Percentiles rank a stretch among this genome's conserved stretches.
Evolutionary conservation across 2,329 filamentous ascomycete species (phyloP).

Genomic region (Cryphonectria radicalis): DNA sequence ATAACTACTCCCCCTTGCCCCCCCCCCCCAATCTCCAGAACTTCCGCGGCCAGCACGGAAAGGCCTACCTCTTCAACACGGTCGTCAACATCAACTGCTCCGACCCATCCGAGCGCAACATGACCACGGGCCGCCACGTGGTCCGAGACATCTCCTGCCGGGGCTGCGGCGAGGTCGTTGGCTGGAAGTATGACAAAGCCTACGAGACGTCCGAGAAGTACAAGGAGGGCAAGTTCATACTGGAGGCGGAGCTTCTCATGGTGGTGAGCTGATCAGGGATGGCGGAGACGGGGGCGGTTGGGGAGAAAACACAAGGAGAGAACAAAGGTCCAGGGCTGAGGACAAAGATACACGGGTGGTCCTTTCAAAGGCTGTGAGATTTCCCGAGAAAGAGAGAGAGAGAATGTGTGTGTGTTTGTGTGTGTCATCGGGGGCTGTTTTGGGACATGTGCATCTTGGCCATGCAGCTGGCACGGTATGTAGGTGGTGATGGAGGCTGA

Average conservation of each 20-base stretch:
- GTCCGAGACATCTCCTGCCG: conserved; percentile 92
- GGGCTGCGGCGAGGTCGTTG: conserved; percentile 90
- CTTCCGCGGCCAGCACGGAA: conserved; percentile 97
- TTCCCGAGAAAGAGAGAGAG: too few relatives aligned
- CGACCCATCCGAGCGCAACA: conserved; percentile 90
- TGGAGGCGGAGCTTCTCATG: conserved; percentile 89
- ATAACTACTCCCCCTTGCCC: neutral
- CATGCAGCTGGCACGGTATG: neutral
- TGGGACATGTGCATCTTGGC: neutral
- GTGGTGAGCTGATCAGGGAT: conserved; percentile 61
- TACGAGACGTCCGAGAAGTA: conserved; percentile 94
- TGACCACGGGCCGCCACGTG: conserved; percentile 95
- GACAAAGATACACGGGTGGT: neutral
- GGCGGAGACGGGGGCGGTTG: neutral
- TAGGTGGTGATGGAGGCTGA: neutral
- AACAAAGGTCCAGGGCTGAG: neutral
- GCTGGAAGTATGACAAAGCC: conserved; percentile 99
- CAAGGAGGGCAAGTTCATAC: conserved; percentile 97
- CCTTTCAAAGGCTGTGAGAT: neutral
- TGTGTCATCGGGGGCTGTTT: neutral
- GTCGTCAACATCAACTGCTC: conserved; percentile 89
- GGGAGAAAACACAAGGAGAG: too few relatives aligned
- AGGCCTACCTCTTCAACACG: conserved; percentile 92
- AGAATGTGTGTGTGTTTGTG: too few relatives aligned
- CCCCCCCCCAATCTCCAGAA: conserved; percentile 61